Conservation (phyloP, 2,329 filamentous ascomycete species). For the Colletotrichum godetiae region DNA sequence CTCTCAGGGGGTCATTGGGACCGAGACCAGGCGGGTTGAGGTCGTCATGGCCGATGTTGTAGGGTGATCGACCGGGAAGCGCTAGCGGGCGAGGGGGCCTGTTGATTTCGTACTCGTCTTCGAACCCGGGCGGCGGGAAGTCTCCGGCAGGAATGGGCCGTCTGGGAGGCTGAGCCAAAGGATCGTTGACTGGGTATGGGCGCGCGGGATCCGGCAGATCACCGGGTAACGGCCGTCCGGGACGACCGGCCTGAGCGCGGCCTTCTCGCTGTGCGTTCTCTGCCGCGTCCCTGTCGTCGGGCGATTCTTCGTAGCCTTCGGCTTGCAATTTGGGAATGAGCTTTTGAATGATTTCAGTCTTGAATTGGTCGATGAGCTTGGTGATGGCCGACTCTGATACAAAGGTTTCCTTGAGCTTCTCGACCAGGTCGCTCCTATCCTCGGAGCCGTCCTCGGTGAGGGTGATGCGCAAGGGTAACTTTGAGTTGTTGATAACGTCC, state of each 20-base stretch:
- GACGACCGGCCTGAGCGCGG: slow-evolving; percentile 53
- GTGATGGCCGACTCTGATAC: slow-evolving; percentile 77
- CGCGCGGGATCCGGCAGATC: slow-evolving; percentile 67
- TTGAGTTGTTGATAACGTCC: slow-evolving; percentile 76
- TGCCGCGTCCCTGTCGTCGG: slow-evolving; percentile 52
- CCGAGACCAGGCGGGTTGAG: slow-evolving; percentile 88
- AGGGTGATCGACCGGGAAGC: slow-evolving; percentile 63
- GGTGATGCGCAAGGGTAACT: slow-evolving; percentile 67
- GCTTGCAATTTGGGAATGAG: slow-evolving; percentile 82
- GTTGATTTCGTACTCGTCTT: slow-evolving; percentile 90
- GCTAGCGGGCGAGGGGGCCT: slow-evolving; percentile 65
- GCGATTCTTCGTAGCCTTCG: slow-evolving; percentile 78
- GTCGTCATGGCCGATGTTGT: slow-evolving; percentile 85
- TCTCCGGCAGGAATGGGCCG: slow-evolving; percentile 76
- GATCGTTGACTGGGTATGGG: slow-evolving; percentile 75
- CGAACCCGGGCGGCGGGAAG: slow-evolving; percentile 89
- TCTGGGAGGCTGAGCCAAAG: slow-evolving; percentile 67
- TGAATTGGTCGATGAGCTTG: slow-evolving; percentile 78
- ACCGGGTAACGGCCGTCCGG: slow-evolving; percentile 47
- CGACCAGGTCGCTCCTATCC: slow-evolving; percentile 60
- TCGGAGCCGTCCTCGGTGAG: slow-evolving; percentile 56
- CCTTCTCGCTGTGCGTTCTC: slow-evolving; percentile 54
- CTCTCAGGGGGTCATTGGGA: slow-evolving; percentile 83
- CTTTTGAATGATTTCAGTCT: slow-evolving; percentile 84
- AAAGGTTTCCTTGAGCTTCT: slow-evolving; percentile 72